Evolutionary conservation across 176 grass and related monocot genomes (phyloP).

Genomic region (Olyra latifolia): DNA sequence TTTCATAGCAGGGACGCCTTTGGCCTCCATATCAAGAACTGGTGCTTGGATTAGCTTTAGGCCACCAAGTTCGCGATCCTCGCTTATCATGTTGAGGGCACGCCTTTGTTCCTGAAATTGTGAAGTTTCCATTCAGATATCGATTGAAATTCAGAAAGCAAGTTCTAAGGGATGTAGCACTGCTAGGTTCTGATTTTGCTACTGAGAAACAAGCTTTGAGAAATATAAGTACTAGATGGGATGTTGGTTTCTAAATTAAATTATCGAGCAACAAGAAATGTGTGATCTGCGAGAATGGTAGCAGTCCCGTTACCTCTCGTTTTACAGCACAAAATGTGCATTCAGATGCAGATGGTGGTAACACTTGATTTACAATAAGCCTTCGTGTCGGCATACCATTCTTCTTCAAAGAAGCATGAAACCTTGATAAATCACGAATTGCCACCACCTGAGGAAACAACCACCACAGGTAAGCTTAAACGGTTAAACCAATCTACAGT

Average conservation of each 20-base stretch:
- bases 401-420: conserved; percentile 51
- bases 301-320: no score
- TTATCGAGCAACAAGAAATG: no score
- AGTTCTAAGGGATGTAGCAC: neutral
- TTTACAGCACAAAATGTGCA: no score
- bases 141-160: neutral
- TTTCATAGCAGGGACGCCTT: conserved; percentile 54
- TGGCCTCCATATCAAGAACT: conserved; percentile 49
- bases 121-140: neutral
- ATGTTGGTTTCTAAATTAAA: no score
- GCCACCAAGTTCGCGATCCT: conserved; percentile 36
- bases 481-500: neutral
- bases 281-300: no score
- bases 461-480: neutral
- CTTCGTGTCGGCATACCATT: conserved; percentile 40
- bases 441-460: conserved; percentile 49
- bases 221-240: neutral
- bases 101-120: conserved; percentile 58
- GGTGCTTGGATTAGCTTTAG: conserved; percentile 55
- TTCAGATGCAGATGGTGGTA: no score
- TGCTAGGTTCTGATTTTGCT: neutral
- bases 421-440: conserved; percentile 50
- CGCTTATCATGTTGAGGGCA: conserved; percentile 46
- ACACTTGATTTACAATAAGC: no score
- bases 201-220: neutral